phyloP scores from a whole-genome alignment of 2,329 filamentous ascomycete genomes.

The Aquanectria penicillioides region DNA sequence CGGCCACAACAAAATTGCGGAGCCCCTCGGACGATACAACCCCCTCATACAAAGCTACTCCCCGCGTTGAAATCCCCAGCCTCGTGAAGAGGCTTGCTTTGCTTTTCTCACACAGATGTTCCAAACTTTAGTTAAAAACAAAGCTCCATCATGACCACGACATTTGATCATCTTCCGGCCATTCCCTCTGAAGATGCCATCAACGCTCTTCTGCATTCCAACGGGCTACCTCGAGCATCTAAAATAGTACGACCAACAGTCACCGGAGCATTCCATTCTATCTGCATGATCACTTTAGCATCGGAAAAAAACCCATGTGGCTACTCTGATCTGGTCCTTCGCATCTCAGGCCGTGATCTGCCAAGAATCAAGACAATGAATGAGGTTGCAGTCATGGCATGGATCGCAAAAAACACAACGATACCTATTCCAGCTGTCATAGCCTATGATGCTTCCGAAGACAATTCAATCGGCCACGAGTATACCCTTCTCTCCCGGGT shows the following conservation, averaged over 20 bases:
- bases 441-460: constrained; percentile 35
- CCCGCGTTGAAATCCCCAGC: too few species aligned
- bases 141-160: too few species aligned
- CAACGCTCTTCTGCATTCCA: not conserved
- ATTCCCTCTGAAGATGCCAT: not conserved
- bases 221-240: not conserved
- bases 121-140: too few species aligned
- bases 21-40: too few species aligned
- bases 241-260: not conserved
- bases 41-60: too few species aligned
- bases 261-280: not conserved
- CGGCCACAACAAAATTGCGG: too few species aligned
- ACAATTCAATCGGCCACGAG: constrained; percentile 46
- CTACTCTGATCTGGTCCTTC: constrained; percentile 40
- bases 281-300: not conserved
- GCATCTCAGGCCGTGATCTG: constrained; percentile 48
- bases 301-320: not conserved
- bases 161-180: too few species aligned
- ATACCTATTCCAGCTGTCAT: constrained; percentile 49
- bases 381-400: constrained; percentile 48
- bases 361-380: constrained; percentile 50
- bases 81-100: too few species aligned
- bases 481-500: constrained; percentile 45
- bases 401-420: constrained; percentile 44
- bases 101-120: too few species aligned